A percentile compares a stretch with the other conserved stretches of the same genome.
These are phyloP conservation scores for Celoporthe dispersa DNA, from an alignment of 2,329 filamentous ascomycete species.

Conservation along the genomic window DNA sequence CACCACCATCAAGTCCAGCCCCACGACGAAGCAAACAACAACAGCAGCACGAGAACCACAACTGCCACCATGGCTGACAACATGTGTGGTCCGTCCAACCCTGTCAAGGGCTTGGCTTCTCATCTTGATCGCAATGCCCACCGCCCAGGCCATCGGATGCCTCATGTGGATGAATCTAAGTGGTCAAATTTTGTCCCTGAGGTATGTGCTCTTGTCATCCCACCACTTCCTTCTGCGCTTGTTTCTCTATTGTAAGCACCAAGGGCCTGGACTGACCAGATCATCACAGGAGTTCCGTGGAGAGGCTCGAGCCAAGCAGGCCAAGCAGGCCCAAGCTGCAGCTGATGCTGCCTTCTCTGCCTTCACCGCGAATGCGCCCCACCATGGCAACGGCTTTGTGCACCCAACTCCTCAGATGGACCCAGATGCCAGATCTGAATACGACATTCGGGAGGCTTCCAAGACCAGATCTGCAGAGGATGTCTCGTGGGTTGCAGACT, in stretches of 20 bases:
- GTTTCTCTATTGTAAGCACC: not conserved
- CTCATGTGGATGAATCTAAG: not conserved
- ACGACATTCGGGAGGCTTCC: not conserved
- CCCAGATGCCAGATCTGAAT: not conserved
- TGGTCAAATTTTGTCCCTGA: not conserved
- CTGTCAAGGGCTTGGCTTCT: slow-evolving; percentile 73
- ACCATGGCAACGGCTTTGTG: not conserved
- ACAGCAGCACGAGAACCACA: not conserved
- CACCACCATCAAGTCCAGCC: not conserved
- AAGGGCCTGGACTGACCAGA: not conserved
- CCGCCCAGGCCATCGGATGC: slow-evolving; percentile 46
- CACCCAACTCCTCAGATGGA: not conserved
- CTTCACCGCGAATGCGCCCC: slow-evolving; percentile 17
- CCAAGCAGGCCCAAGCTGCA: slow-evolving; percentile 21
- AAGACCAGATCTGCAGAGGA: not conserved
- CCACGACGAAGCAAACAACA: not conserved
- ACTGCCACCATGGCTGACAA: slow-evolving; percentile 43
- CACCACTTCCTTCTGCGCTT: not conserved
- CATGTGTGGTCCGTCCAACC: slow-evolving; percentile 75
- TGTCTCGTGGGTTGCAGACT: not conserved
- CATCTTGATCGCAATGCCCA: slow-evolving; percentile 71
- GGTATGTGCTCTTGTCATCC: not conserved
- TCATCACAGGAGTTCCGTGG: slow-evolving; percentile 33
- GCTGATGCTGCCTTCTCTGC: slow-evolving; percentile 22
- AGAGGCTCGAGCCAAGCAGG: slow-evolving; percentile 17